Conservation (phyloP, 805 yeast genomes). For the Yarrowia sp. region DNA sequence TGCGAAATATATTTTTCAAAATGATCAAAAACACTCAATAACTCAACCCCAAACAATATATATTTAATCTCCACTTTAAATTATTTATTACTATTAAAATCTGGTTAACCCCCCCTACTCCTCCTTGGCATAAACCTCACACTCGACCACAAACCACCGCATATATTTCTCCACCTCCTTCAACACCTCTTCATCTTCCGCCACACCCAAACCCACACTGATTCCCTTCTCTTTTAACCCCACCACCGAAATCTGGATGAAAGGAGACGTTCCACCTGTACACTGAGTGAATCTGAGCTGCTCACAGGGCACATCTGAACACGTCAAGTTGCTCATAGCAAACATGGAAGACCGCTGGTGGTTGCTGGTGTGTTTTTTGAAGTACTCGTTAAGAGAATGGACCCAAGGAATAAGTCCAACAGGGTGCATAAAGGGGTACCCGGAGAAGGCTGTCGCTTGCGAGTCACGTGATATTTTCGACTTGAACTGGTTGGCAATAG, state of each 20-base stretch:
- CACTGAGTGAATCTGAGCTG: conserved; percentile 9
- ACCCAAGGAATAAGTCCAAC: conserved; percentile 14
- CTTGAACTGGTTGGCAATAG: neutral
- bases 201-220: neutral
- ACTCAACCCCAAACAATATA: neutral
- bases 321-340: conserved; percentile 2
- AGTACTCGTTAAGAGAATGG: neutral
- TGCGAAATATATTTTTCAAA: no score
- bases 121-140: neutral
- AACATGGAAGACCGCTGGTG: neutral
- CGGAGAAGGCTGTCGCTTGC: neutral
- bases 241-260: neutral
- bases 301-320: neutral
- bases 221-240: neutral
- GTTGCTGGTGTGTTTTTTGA: neutral
- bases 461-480: neutral
- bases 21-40: no score
- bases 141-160: neutral
- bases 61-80: neutral
- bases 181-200: neutral
- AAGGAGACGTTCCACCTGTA: conserved; percentile 4
- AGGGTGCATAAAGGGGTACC: conserved; percentile 4
- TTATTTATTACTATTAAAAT: neutral
- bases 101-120: neutral
- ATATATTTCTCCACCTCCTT: neutral